A percentile compares a stretch with the other conserved stretches of the same genome.
These are phyloP conservation scores for Podaxis rugospora DNA, from an alignment of 768 basidiomycete species.

Conservation along the genomic window DNA sequence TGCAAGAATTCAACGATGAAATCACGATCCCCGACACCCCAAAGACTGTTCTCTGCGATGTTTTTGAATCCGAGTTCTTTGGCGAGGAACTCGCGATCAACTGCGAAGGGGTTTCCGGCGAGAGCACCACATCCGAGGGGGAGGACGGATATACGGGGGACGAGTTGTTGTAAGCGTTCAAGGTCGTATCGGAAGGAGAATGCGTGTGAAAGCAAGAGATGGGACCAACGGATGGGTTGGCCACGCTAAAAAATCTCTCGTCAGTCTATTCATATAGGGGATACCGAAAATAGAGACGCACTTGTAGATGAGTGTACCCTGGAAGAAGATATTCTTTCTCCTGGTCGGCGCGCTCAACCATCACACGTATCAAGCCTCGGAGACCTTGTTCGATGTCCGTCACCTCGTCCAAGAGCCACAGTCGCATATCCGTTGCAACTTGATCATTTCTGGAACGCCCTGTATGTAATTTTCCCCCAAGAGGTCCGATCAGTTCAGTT, in stretches of 20 bases:
- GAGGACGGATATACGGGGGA: slow-evolving; percentile 88
- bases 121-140: slow-evolving; percentile 94
- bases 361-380: slow-evolving; percentile 79
- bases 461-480: slow-evolving; percentile 95
- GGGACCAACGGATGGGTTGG: slow-evolving; percentile 98
- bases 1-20: slow-evolving; percentile 97
- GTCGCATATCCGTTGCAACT: slow-evolving; percentile 95
- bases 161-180: slow-evolving; percentile 74
- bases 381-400: slow-evolving; percentile 61
- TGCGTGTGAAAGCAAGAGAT: slow-evolving; percentile 92
- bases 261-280: background rate
- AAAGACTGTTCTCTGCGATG: slow-evolving; percentile 93
- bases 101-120: slow-evolving; percentile 92
- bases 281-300: slow-evolving; percentile 26
- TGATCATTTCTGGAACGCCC: slow-evolving; percentile 98
- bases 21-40: slow-evolving; percentile 95
- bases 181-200: slow-evolving; percentile 91
- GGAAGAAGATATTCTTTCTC: slow-evolving; percentile 90
- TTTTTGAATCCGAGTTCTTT: slow-evolving; percentile 85
- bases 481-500: slow-evolving; percentile 86
- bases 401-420: slow-evolving; percentile 89
- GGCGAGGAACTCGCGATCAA: slow-evolving; percentile 91
- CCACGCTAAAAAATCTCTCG: slow-evolving; percentile 60
- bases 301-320: slow-evolving; percentile 97
- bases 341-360: slow-evolving; percentile 89